Evolutionary conservation across 768 basidiomycete species (phyloP).

Genomic region (Mrakia blollopis): DNA sequence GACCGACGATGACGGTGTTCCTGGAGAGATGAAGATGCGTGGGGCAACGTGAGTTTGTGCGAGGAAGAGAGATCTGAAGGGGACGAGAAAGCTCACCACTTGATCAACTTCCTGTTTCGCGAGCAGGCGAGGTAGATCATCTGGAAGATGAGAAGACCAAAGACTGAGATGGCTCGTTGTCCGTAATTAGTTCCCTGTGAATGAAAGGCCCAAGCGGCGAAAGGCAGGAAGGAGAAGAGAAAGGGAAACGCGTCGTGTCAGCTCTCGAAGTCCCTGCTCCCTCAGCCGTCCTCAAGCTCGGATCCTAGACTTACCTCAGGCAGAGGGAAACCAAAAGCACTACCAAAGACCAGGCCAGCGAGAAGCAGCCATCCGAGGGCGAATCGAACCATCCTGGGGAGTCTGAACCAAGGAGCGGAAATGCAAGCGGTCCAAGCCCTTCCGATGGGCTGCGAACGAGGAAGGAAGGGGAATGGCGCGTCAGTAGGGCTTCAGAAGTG

Average conservation of each 20-base stretch:
- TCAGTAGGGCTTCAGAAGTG: neutral
- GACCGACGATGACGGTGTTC: constrained; percentile 49
- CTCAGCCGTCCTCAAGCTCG: neutral
- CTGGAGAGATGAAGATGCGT: neutral
- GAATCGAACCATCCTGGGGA: constrained; percentile 54
- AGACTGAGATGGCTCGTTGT: constrained; percentile 73
- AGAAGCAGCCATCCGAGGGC: constrained; percentile 70
- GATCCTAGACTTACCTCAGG: constrained; percentile 8
- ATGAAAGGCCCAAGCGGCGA: neutral
- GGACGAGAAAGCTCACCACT: constrained; percentile 48
- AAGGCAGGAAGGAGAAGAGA: neutral
- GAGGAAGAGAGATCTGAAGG: neutral
- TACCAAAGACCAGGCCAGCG: constrained; percentile 72
- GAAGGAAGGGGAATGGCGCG: constrained; percentile 65
- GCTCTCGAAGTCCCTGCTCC: neutral
- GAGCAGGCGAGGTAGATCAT: constrained; percentile 66
- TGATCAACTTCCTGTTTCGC: constrained; percentile 57
- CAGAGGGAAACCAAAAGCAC: constrained; percentile 71
- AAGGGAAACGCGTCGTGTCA: neutral
- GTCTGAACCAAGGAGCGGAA: constrained; percentile 61
- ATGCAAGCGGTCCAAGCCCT: constrained; percentile 62
- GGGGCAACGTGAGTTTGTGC: neutral
- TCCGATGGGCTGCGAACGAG: constrained; percentile 67
- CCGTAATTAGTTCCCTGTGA: constrained; percentile 58
- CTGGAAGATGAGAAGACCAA: constrained; percentile 76